These are phyloP conservation scores for Cladobotryum protrusum DNA, from an alignment of 2,329 filamentous ascomycete genomes.

Conservation along the genomic window DNA sequence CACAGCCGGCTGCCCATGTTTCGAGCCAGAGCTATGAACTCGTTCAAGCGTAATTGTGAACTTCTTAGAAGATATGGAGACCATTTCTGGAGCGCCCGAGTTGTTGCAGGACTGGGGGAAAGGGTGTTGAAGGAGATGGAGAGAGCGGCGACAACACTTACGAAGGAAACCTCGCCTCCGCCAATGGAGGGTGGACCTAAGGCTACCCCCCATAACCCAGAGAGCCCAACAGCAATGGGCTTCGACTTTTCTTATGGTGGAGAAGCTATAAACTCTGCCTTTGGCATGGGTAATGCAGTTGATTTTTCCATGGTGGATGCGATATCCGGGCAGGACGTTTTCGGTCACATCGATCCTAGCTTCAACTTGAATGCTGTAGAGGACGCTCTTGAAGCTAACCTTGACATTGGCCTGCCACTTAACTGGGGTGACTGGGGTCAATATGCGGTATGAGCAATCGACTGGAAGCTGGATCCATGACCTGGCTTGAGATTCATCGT, in stretches of 20 bases:
- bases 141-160: slow-evolving; percentile 43
- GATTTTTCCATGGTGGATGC: slow-evolving; percentile 39
- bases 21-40: slow-evolving; percentile 45
- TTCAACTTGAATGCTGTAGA: slow-evolving; percentile 50
- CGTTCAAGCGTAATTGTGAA: slow-evolving; percentile 49
- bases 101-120: slow-evolving; percentile 50
- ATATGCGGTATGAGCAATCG: slow-evolving; percentile 23
- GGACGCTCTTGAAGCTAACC: slow-evolving; percentile 47
- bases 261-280: slow-evolving; percentile 20
- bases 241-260: slow-evolving; percentile 19
- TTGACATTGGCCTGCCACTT: slow-evolving; percentile 47
- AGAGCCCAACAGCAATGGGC: slow-evolving; percentile 7
- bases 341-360: slow-evolving; percentile 48
- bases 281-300: slow-evolving; percentile 28
- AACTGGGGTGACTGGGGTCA: slow-evolving; percentile 45
- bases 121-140: slow-evolving; percentile 52
- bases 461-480: not conserved
- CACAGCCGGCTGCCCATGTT: slow-evolving; percentile 55
- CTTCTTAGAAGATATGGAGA: slow-evolving; percentile 48
- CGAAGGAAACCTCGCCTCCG: slow-evolving; percentile 27
- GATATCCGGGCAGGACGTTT: slow-evolving; percentile 46
- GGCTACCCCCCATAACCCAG: slow-evolving; percentile 7
- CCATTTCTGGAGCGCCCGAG: slow-evolving; percentile 51
- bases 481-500: not conserved
- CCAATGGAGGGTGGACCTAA: slow-evolving; percentile 17